These are phyloP conservation scores for Astrothelium macrocarpum DNA, from an alignment of 495 filamentous ascomycete species.

Conservation along the genomic window DNA sequence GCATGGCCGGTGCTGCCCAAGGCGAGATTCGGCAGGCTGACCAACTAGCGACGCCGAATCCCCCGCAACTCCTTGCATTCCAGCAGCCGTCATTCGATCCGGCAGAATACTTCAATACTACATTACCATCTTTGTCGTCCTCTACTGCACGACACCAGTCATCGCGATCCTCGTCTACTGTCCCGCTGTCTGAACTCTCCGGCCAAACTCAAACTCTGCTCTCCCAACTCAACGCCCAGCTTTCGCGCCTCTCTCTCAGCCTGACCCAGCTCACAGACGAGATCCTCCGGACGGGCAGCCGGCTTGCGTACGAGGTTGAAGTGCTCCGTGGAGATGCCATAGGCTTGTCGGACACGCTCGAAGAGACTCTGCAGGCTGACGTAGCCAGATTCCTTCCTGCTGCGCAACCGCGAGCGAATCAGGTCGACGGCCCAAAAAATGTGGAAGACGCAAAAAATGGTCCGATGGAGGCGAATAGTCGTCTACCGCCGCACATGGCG, in stretches of 20 bases:
- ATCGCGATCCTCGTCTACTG: constrained; percentile 35
- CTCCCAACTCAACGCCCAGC: constrained; percentile 80
- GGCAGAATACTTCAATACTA: constrained; percentile 68
- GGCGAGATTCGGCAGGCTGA: not conserved
- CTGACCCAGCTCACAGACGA: constrained; percentile 89
- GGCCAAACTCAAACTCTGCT: constrained; percentile 74
- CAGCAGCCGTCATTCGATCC: constrained; percentile 65
- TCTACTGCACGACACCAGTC: constrained; percentile 22
- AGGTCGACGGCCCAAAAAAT: constrained; percentile 23
- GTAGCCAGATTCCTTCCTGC: constrained; percentile 57
- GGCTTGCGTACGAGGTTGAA: constrained; percentile 91
- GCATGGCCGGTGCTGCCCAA: constrained; percentile 15
- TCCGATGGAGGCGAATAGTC: constrained; percentile 11
- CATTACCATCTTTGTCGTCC: constrained; percentile 54
- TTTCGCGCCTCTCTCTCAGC: constrained; percentile 66
- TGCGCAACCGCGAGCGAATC: not conserved
- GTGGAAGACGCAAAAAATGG: constrained; percentile 12
- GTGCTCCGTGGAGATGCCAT: constrained; percentile 79
- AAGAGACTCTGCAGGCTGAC: constrained; percentile 58
- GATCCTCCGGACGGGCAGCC: constrained; percentile 74
- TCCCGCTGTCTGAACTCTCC: constrained; percentile 67
- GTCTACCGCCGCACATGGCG: constrained; percentile 60
- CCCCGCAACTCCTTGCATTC: constrained; percentile 58
- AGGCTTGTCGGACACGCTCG: constrained; percentile 63
- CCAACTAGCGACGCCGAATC: constrained; percentile 41